Evolutionary conservation across 352 stramenopile species (phyloP).

Genomic region (Phytophthora ohioensis): DNA sequence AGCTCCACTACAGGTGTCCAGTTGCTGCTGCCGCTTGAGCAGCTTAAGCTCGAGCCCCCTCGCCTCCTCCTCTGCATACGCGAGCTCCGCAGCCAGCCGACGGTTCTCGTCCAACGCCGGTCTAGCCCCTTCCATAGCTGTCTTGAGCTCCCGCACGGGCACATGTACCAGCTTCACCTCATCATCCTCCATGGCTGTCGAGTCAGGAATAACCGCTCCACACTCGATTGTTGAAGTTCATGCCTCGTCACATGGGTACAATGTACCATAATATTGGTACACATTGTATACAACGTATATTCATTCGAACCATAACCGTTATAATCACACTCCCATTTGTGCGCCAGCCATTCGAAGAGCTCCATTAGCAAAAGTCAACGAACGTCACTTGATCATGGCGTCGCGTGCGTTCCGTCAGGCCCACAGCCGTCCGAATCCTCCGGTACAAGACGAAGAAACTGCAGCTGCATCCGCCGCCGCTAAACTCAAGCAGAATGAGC

Average conservation of each 20-base stretch:
- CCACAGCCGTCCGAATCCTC: conserved; percentile 26
- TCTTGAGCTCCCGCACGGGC: conserved; percentile 47
- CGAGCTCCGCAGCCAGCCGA: conserved; percentile 43
- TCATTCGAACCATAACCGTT: conserved; percentile 5
- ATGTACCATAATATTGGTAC: neutral
- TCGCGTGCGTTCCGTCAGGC: conserved; percentile 44
- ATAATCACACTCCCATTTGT: conserved; percentile 1
- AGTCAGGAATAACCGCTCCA: conserved; percentile 5
- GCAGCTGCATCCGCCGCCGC: conserved; percentile 35
- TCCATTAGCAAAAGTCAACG: neutral
- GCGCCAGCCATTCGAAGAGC: conserved; percentile 39
- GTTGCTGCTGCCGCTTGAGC: conserved; percentile 57
- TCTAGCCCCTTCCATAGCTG: conserved; percentile 43
- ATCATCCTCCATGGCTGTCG: conserved; percentile 17
- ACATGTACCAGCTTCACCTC: conserved; percentile 54
- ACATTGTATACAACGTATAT: neutral
- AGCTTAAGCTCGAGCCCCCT: conserved; percentile 55
- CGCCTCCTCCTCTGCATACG: conserved; percentile 44
- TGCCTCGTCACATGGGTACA: conserved; percentile 42
- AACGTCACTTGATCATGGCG: conserved; percentile 26
- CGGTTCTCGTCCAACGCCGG: conserved; percentile 45
- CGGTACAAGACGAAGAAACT: conserved; percentile 18
- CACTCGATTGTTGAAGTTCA: conserved; percentile 21
- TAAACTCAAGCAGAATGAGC: conserved; percentile 80
- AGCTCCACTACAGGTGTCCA: conserved; percentile 55